phyloP scores from a whole-genome alignment of 164 flowering plant species.

The Cinnamomum chago region DNA sequence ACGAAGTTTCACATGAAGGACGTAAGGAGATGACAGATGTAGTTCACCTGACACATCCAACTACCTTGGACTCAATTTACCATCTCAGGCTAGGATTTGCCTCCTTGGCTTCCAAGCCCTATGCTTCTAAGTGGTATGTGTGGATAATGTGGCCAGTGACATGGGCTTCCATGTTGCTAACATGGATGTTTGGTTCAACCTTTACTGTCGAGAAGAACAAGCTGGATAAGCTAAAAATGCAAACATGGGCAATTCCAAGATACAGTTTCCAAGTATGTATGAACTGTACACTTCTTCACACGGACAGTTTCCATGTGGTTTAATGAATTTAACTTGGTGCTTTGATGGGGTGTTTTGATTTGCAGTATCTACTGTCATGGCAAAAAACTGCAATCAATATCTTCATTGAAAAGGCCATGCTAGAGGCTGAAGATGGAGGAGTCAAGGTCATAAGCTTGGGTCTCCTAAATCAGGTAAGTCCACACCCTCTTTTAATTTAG shows the following conservation, averaged over 20 bases:
- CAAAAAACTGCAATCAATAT: conserved; percentile 41
- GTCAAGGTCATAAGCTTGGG: conserved; percentile 63
- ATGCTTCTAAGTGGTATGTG: conserved; percentile 52
- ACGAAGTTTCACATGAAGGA: conserved; percentile 38
- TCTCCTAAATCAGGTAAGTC: conserved; percentile 50
- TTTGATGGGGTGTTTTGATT: background rate
- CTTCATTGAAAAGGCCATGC: conserved; percentile 60
- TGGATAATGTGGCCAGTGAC: conserved; percentile 65
- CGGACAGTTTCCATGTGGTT: background rate
- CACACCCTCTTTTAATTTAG: background rate
- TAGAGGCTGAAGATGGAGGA: conserved; percentile 57
- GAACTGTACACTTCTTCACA: background rate
- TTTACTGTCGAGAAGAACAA: conserved; percentile 52
- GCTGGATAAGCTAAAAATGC: conserved; percentile 44
- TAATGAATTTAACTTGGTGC: background rate
- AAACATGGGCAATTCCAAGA: conserved; percentile 69
- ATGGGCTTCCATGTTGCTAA: conserved; percentile 31
- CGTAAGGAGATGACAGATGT: conserved; percentile 42
- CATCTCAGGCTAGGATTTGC: conserved; percentile 62
- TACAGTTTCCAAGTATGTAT: conserved; percentile 45
- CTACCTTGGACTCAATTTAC: conserved; percentile 59
- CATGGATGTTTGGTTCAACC: conserved; percentile 44
- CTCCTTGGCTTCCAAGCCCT: conserved; percentile 53
- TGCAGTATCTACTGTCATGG: conserved; percentile 17
- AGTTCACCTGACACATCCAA: conserved; percentile 67